Conservation (phyloP, 2,329 filamentous ascomycete genomes). For the Exophiala spinifera region DNA sequence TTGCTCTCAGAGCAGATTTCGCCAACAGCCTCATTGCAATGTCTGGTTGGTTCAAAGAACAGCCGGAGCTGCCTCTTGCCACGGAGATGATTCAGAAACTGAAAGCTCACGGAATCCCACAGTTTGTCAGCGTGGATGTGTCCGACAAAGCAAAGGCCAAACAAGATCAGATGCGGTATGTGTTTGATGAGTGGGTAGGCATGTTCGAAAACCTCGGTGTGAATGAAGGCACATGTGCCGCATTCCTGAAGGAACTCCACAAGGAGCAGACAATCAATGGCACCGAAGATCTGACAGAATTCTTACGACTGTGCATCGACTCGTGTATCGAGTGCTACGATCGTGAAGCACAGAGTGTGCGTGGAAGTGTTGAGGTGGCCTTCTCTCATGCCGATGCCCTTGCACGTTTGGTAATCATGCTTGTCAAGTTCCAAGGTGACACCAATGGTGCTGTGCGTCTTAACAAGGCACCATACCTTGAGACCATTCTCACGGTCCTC, state of each 20-base stretch:
- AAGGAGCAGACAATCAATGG: conserved; percentile 67
- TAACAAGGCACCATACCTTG: conserved; percentile 68
- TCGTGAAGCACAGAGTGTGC: conserved; percentile 59
- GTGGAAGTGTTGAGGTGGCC: conserved; percentile 58
- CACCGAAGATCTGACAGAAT: conserved; percentile 72
- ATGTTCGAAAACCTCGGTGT: conserved; percentile 74
- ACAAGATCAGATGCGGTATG: conserved; percentile 84
- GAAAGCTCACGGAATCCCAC: conserved; percentile 51
- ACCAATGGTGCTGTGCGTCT: conserved; percentile 56
- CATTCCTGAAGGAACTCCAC: conserved; percentile 84
- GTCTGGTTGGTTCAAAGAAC: conserved; percentile 75
- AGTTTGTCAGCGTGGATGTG: conserved; percentile 54
- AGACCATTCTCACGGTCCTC: conserved; percentile 73
- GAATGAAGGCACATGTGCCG: conserved; percentile 66
- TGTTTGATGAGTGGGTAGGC: conserved; percentile 93
- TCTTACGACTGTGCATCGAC: conserved; percentile 79
- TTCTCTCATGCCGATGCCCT: conserved; percentile 73
- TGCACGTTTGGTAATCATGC: conserved; percentile 71
- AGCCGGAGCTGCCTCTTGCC: conserved; percentile 62
- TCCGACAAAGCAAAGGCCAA: conserved; percentile 59
- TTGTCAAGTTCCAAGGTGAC: conserved; percentile 70
- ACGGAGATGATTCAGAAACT: conserved; percentile 69
- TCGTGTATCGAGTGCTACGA: conserved; percentile 76
- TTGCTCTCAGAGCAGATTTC: conserved; percentile 81
- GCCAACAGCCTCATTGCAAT: conserved; percentile 76